These are phyloP conservation scores for Neopestalotiopsis sp. DNA, from an alignment of 2,329 filamentous ascomycete genomes.

Conservation along the genomic window DNA sequence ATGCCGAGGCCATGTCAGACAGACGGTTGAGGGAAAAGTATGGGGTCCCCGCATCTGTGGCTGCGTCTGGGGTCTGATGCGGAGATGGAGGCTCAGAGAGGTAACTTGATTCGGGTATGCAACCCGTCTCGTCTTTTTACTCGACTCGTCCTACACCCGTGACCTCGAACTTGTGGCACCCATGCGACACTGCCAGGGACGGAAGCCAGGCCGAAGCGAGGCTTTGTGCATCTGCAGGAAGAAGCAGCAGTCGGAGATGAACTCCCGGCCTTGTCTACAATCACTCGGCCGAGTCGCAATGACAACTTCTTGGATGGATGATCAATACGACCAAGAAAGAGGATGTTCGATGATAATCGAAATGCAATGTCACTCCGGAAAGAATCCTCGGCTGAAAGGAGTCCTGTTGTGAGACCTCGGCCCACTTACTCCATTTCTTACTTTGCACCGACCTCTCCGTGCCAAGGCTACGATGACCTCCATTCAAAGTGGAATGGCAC, in stretches of 20 bases:
- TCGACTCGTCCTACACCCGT: not conserved
- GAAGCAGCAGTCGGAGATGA: not conserved
- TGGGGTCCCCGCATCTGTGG: not conserved
- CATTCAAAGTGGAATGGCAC: not conserved
- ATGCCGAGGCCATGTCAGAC: not conserved
- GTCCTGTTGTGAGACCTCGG: not conserved
- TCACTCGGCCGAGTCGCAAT: not conserved
- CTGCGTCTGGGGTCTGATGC: not conserved
- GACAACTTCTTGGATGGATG: not conserved
- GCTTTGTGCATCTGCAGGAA: not conserved
- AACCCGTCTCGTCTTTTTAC: not conserved
- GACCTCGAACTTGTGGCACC: not conserved
- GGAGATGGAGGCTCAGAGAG: not conserved
- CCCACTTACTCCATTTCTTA: not conserved
- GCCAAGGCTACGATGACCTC: not conserved
- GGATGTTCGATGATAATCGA: not conserved
- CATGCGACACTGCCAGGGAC: not conserved
- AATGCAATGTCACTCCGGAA: not conserved
- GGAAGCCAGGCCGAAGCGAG: not conserved
- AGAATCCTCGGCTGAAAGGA: not conserved
- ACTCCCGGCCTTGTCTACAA: not conserved
- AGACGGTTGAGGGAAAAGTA: not conserved
- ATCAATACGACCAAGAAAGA: not conserved
- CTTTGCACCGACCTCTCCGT: not conserved
- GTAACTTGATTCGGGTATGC: conserved; percentile 4